Evolutionary conservation across 2,329 filamentous ascomycete species (phyloP).

Genomic region (Parafenestella ontariensis): DNA sequence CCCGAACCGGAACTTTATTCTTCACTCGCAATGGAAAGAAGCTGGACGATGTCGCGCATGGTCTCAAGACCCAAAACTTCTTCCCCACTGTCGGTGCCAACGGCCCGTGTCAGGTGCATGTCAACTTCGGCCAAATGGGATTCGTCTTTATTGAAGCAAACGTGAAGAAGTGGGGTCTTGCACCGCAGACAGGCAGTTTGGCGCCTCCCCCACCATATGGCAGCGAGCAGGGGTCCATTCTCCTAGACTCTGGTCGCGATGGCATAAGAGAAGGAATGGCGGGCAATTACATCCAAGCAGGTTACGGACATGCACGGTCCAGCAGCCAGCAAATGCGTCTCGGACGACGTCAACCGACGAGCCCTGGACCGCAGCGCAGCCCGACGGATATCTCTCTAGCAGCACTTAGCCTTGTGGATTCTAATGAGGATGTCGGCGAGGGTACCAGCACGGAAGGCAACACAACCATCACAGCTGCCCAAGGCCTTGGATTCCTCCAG

Average conservation of each 20-base stretch:
- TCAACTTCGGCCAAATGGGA: conserved; percentile 96
- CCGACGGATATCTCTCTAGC: conserved; percentile 96
- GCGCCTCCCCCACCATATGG: conserved; percentile 96
- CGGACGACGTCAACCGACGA: conserved; percentile 71
- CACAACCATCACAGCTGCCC: conserved; percentile 27
- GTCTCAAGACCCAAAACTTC: conserved; percentile 93
- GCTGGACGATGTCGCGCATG: conserved; percentile 91
- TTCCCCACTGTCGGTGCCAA: conserved; percentile 98
- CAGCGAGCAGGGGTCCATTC: conserved; percentile 93
- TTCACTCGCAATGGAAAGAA: conserved; percentile 99
- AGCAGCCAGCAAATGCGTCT: conserved; percentile 81
- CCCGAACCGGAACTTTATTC: conserved; percentile 92
- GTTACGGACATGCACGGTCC: conserved; percentile 70
- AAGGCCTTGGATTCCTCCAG: conserved; percentile 45
- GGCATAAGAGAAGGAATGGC: conserved; percentile 61
- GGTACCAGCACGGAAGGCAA: conserved; percentile 64
- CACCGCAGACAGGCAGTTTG: conserved; percentile 92
- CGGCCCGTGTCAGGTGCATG: conserved; percentile 89
- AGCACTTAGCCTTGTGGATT: conserved; percentile 76
- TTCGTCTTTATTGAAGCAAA: conserved; percentile 99
- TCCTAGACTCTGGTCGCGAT: conserved; percentile 79
- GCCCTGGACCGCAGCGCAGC: conserved; percentile 86
- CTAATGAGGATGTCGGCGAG: conserved; percentile 72
- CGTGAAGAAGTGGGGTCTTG: conserved; percentile 99
- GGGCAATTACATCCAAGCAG: conserved; percentile 55